Base-by-base conservation (phyloP, 2,329 filamentous ascomycete species). In the Phaeosphaeria sp. region DNA sequence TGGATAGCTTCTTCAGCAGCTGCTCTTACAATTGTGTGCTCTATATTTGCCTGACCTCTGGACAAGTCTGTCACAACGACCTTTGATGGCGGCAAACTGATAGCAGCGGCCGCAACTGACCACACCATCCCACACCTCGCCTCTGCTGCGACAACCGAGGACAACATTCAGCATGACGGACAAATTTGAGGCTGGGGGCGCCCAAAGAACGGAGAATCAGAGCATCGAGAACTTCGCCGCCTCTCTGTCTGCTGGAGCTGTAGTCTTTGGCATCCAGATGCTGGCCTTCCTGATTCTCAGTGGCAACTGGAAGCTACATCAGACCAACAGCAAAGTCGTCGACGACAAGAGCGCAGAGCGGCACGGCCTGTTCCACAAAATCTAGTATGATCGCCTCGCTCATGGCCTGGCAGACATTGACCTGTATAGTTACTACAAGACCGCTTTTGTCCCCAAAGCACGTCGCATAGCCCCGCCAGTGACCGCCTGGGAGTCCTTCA, bases 161-260 rank as follows among this genome's bases (percentile, higher is more conserved):
- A 11, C 6, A 36, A 13, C 13, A 15, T 36, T 7, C 30, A 36
- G 6, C 59, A 63, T 64, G 61, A 59, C 59, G 10, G 18, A 41
- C 46, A 56, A 52, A 2, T 11, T 3, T 2, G 53, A 49, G 52
- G 2, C 56, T 17, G 71, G 64, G 13, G 18, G 54, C 1, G 69
- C 63, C 3, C 63, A 56, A 46, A 52, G 36, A 1, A 54, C 39
- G 17, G 46, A 65, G 48, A 75, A 75, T 52, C 72, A 75, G 60
- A 76, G 73, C 57, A 75, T 76, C 54, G 71, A 74, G 61, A 77
- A 69, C 27, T 77, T 77, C 44, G 73, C 69, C 25, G 75, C 75
- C 4, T 77, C 75, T 10, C 61, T 77, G 11, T 72, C 74, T 3
- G 70, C 73, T 2, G 74, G 72, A 18, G 69, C 74, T 3, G 65